Evolutionary conservation across 2,329 filamentous ascomycete species (phyloP), one percentile per base, ranked within the genome.

Genomic region (Fonsecaea erecta): DNA sequence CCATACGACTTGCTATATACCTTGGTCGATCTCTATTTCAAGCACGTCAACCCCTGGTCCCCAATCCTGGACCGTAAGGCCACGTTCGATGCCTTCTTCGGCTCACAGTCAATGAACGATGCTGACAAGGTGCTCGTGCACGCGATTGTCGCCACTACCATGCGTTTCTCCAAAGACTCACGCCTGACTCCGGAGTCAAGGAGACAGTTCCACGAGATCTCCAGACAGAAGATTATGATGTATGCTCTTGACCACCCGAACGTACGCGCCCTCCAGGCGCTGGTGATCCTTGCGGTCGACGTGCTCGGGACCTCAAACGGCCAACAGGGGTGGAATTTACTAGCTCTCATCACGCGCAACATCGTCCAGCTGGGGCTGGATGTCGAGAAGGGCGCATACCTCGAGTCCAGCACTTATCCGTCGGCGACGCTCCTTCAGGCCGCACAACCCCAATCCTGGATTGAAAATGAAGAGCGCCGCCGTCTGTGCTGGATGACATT

Each of bases 401-500:
- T 90, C 9, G 88, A 94, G 0, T 89, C 91, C 1, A 92, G 92
- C 0, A 85, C 88, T 59, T 92, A 90, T 74, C 88, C 89, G 1
- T 96, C 93, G 0, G 97, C 97, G 52, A 96, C 70, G 75, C 96
- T 93, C 0, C 81, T 96, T 51, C 85, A 93, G 62, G 81, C 97
- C 0, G 90, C 92, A 0, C 92, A 96, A 66, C 86, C 93, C 0
- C 88, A 87, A 54, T 90, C 92, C 65, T 97, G 93, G 76, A 90
- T 96, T 64, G 93, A 97, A 74, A 93, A 97, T 67, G 93, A 97
- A 76, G 90, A 91, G 43, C 83, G 93, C 24, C 85, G 93, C 28
- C 84, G 93, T 21, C 81, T 97, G 0, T 96, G 97, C 76, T 97
- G 93, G 93, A 95, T 96, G 88, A 88, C 96, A 14, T 97, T 96